phyloP scores from a whole-genome alignment of 2,329 filamentous ascomycete genomes.

The Trichoderma guizhouense region DNA sequence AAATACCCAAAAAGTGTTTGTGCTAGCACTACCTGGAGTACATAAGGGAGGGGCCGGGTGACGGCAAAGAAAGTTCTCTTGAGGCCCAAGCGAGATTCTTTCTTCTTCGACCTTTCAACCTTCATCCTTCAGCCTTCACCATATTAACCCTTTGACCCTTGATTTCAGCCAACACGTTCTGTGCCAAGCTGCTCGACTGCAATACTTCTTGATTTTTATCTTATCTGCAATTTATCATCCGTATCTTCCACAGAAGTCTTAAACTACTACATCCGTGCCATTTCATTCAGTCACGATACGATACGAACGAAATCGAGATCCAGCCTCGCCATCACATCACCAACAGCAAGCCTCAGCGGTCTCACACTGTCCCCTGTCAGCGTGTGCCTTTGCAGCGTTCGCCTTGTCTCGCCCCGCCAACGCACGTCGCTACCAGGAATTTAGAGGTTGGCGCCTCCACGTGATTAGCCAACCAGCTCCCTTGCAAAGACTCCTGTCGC shows the following conservation, averaged over 20 bases:
- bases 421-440: constrained; percentile 1
- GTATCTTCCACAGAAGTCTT: not conserved
- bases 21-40: not conserved
- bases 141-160: not conserved
- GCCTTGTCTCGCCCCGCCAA: constrained; percentile 8
- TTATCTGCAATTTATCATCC: not conserved
- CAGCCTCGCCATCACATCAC: not conserved
- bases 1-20: not conserved
- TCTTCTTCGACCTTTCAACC: not conserved
- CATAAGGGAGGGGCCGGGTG: not conserved
- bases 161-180: not conserved
- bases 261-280: not conserved
- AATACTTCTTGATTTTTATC: not conserved
- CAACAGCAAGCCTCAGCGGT: not conserved
- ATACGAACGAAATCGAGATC: not conserved
- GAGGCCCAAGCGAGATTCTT: constrained; percentile 7
- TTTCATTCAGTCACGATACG: not conserved
- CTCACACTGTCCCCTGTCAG: not conserved
- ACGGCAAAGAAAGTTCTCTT: not conserved
- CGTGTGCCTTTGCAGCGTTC: not conserved
- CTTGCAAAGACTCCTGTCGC: not conserved
- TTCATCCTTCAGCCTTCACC: not conserved
- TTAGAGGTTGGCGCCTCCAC: constrained; percentile 19
- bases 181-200: not conserved
- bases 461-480: constrained; percentile 19